Percentiles rank a stretch among this genome's conserved stretches.
phyloP scores from a whole-genome alignment of 306 rosid genomes.

The Lathyrus sativus region DNA sequence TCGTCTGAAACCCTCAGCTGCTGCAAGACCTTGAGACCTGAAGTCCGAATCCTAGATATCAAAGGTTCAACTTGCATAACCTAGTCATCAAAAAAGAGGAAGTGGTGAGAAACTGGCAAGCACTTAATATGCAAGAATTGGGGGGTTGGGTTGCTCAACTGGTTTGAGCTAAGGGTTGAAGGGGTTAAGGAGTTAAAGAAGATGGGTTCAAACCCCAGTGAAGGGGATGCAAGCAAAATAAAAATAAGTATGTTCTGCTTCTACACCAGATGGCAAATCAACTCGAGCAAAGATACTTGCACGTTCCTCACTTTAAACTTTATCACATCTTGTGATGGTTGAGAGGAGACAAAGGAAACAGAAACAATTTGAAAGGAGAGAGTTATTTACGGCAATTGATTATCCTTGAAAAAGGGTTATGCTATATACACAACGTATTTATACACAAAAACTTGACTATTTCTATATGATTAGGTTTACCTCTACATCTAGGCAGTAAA shows the following conservation, averaged over 20 bases:
- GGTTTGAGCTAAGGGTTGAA: too few species aligned
- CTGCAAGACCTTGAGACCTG: slow-evolving; percentile 59
- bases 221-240: slow-evolving; percentile 29
- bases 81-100: slow-evolving; percentile 53
- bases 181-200: too few species aligned
- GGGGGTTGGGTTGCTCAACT: too few species aligned
- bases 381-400: background rate
- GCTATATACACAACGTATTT: slow-evolving; percentile 22
- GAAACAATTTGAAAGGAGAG: slow-evolving; percentile 8
- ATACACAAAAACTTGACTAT: slow-evolving; percentile 1
- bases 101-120: slow-evolving; percentile 34
- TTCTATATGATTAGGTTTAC: slow-evolving; percentile 20
- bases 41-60: slow-evolving; percentile 55
- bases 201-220: too few species aligned
- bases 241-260: slow-evolving; percentile 27
- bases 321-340: slow-evolving; percentile 2
- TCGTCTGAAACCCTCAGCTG: slow-evolving; percentile 58
- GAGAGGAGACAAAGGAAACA: slow-evolving; percentile 20
- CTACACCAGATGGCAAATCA: slow-evolving; percentile 29
- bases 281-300: slow-evolving; percentile 10
- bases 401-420: slow-evolving; percentile 28
- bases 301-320: slow-evolving; percentile 14
- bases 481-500: background rate
- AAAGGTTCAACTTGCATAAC: slow-evolving; percentile 71
- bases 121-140: slow-evolving; percentile 18